Percentiles rank a stretch among this genome's conserved stretches.
Conservation (phyloP, 2,329 filamentous ascomycete species). For the Fusarium papillatum region DNA sequence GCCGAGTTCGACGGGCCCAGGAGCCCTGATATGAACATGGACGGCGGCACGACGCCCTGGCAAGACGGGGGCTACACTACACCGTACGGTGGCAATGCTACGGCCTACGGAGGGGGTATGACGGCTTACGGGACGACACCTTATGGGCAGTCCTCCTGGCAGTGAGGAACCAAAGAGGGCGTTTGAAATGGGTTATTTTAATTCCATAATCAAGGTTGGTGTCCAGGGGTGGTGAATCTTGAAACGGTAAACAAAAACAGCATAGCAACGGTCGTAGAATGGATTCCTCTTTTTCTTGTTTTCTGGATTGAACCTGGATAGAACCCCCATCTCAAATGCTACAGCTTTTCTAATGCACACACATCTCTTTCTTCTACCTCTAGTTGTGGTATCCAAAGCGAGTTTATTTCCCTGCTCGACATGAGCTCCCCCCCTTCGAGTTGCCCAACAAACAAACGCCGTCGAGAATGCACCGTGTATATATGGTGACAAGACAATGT, state of each 20-base stretch:
- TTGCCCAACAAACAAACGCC: constrained; percentile 40
- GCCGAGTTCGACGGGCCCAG: constrained; percentile 74
- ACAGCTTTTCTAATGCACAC: not conserved
- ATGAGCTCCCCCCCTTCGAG: constrained; percentile 9
- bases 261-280: constrained; percentile 47
- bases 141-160: constrained; percentile 66
- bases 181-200: constrained; percentile 39
- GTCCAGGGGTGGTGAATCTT: constrained; percentile 29
- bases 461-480: constrained; percentile 34
- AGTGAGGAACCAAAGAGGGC: constrained; percentile 47
- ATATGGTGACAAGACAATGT: constrained; percentile 28
- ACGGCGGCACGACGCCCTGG: constrained; percentile 68
- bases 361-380: constrained; percentile 14
- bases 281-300: constrained; percentile 30
- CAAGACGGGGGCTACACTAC: constrained; percentile 78
- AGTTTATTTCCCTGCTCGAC: constrained; percentile 10
- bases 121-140: constrained; percentile 75
- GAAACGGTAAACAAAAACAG: constrained; percentile 40
- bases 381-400: constrained; percentile 30
- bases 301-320: constrained; percentile 5
- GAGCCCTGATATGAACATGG: constrained; percentile 75
- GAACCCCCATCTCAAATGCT: not conserved
- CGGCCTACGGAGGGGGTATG: constrained; percentile 76
- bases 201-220: constrained; percentile 35
- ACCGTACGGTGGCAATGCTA: constrained; percentile 73